phyloP scores from a whole-genome alignment of 768 basidiomycete genomes.

The Daedaleopsis nitida region DNA sequence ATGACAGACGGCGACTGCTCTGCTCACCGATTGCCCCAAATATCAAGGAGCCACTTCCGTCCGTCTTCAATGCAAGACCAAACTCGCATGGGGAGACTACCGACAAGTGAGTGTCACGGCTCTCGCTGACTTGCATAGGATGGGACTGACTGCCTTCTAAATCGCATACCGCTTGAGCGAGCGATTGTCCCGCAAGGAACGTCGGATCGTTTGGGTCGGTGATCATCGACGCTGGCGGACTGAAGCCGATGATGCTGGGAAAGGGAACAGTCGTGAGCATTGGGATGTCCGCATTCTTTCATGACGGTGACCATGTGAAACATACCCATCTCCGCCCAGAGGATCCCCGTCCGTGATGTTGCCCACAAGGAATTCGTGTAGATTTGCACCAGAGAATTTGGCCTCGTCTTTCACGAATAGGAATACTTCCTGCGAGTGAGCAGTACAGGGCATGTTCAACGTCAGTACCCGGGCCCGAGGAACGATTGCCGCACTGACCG shows the following conservation, averaged over 20 bases:
- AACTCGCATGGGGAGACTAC: constrained; percentile 16
- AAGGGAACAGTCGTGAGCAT: not conserved
- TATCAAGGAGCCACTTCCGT: constrained; percentile 3
- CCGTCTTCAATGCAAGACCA: constrained; percentile 3
- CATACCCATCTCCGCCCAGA: constrained; percentile 15
- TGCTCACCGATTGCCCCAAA: constrained; percentile 10
- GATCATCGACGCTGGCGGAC: constrained; percentile 15
- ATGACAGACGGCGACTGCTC: not conserved
- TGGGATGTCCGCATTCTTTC: not conserved
- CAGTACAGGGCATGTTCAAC: not conserved
- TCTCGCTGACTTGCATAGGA: not conserved
- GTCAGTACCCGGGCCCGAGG: too few species aligned
- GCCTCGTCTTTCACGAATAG: constrained; percentile 12
- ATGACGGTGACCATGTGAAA: not conserved
- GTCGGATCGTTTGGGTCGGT: constrained; percentile 11
- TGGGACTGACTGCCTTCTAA: constrained; percentile 3
- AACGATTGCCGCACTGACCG: not conserved
- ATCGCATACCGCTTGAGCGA: constrained; percentile 14
- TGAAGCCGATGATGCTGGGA: constrained; percentile 12
- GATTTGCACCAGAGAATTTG: constrained; percentile 6
- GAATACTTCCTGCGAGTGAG: constrained; percentile 2
- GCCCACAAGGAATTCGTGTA: constrained; percentile 11
- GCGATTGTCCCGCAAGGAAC: constrained; percentile 9
- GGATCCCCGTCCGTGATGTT: constrained; percentile 18
- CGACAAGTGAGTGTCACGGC: not conserved